A percentile compares a stretch with the other conserved stretches of the same genome.
These are phyloP conservation scores for Cyclostephanos invisitatus DNA, from an alignment of 108 stramenopile species.

Conservation along the genomic window DNA sequence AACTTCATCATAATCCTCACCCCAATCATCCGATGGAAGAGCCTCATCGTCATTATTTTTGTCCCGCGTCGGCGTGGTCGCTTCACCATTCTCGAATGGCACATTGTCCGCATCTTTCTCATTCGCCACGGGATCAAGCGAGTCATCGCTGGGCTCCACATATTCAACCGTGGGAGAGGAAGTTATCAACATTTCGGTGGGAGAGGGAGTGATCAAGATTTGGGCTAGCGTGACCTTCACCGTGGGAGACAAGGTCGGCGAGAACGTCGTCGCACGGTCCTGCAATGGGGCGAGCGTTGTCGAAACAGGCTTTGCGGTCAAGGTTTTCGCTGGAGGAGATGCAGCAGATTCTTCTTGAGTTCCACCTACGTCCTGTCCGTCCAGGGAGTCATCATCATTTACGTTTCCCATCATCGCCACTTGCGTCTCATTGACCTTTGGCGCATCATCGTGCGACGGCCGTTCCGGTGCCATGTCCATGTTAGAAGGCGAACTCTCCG, in stretches of 20 bases:
- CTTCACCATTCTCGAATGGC: slow-evolving; percentile 35
- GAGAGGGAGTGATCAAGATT: background rate
- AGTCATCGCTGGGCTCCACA: slow-evolving; percentile 36
- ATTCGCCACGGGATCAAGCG: slow-evolving; percentile 33
- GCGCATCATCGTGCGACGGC: background rate
- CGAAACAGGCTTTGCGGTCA: background rate
- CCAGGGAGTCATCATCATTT: background rate
- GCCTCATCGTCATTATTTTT: slow-evolving; percentile 11
- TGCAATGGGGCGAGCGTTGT: background rate
- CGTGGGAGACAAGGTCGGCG: background rate
- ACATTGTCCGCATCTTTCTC: slow-evolving; percentile 31
- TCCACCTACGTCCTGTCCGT: no score
- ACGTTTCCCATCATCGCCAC: background rate
- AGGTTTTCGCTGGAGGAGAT: background rate
- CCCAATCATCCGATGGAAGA: slow-evolving; percentile 6
- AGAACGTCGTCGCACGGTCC: slow-evolving; percentile 1
- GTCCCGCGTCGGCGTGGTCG: background rate
- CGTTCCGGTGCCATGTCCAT: slow-evolving; percentile 27
- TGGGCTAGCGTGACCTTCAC: background rate
- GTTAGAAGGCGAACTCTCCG: slow-evolving; percentile 13
- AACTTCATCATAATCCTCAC: slow-evolving; percentile 9
- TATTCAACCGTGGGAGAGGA: slow-evolving; percentile 9
- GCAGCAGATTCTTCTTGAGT: background rate
- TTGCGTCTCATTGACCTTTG: background rate
- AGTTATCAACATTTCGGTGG: background rate